Conservation (phyloP, 148 eudicot species). For the Suaeda aralocaspica region DNA sequence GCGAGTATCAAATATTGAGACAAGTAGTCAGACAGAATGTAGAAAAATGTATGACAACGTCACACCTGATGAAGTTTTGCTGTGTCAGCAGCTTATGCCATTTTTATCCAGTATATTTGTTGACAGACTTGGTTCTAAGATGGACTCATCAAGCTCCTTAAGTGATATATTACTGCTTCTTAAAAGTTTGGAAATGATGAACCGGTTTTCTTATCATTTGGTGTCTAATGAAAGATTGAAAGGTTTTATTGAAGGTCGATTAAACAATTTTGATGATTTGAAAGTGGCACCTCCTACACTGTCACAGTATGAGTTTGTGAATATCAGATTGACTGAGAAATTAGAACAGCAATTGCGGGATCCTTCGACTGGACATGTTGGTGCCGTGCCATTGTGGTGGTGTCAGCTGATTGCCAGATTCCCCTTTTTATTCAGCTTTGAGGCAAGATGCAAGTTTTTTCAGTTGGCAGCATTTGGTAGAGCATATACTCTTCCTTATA, state of each 20-base stretch:
- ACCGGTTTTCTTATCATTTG: slow-evolving; percentile 59
- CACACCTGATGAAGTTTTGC: slow-evolving; percentile 24
- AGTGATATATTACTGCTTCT: slow-evolving; percentile 62
- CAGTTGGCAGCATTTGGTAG: slow-evolving; percentile 70
- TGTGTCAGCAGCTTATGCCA: slow-evolving; percentile 34
- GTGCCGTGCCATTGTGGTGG: slow-evolving; percentile 93
- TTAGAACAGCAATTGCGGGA: slow-evolving; percentile 88
- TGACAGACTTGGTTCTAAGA: slow-evolving; percentile 37
- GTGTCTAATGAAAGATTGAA: slow-evolving; percentile 46
- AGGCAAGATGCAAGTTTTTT: slow-evolving; percentile 78
- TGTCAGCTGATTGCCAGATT: slow-evolving; percentile 58
- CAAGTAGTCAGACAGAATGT: slow-evolving; percentile 7
- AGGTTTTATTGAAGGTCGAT: slow-evolving; percentile 59
- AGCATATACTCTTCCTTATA: slow-evolving; percentile 34
- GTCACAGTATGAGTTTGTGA: slow-evolving; percentile 64
- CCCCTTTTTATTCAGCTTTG: slow-evolving; percentile 81
- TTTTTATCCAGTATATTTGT: slow-evolving; percentile 35
- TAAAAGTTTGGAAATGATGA: slow-evolving; percentile 68
- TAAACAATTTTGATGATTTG: slow-evolving; percentile 45
- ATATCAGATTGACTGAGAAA: slow-evolving; percentile 74
- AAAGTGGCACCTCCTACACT: slow-evolving; percentile 40
- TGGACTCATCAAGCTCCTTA: slow-evolving; percentile 48
- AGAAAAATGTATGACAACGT: slow-evolving; percentile 12
- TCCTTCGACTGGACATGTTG: slow-evolving; percentile 57
- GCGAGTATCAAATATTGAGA: slow-evolving; percentile 32